A percentile compares a stretch with the other conserved stretches of the same genome.
Conservation (phyloP, 768 basidiomycete genomes). For the Leucogyrophana mollusca region DNA sequence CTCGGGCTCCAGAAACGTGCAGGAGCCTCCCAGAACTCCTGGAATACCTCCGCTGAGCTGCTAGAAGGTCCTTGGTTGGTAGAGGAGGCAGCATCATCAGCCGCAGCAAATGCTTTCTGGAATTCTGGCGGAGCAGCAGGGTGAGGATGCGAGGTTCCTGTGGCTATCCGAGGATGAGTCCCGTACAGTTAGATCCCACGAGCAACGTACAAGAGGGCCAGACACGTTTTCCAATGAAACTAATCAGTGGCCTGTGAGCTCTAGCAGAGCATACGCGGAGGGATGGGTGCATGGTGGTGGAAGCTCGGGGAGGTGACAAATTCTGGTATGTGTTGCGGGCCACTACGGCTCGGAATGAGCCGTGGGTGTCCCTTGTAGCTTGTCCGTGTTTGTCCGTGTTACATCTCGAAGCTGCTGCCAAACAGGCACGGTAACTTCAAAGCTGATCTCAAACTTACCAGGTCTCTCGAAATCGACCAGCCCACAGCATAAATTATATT, state of each 20-base stretch:
- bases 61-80: neutral
- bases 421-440: too few relatives aligned
- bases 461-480: too few relatives aligned
- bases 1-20: constrained; percentile 53
- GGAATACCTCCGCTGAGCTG: constrained; percentile 21
- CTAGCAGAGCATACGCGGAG: constrained; percentile 37
- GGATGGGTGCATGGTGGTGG: constrained; percentile 29
- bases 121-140: constrained; percentile 68
- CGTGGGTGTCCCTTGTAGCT: too few relatives aligned
- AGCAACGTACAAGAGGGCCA: constrained; percentile 44
- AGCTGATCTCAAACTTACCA: too few relatives aligned
- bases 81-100: constrained; percentile 29
- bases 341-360: neutral
- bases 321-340: neutral
- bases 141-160: constrained; percentile 49
- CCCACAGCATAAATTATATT: too few relatives aligned
- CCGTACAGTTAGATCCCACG: neutral
- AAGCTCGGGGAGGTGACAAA: neutral
- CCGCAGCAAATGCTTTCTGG: constrained; percentile 46
- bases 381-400: neutral
- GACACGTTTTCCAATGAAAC: constrained; percentile 57
- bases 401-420: too few relatives aligned
- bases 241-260: constrained; percentile 59
- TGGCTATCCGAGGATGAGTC: constrained; percentile 30
- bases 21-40: constrained; percentile 71